These are phyloP conservation scores for Sporothrix inflata DNA, from an alignment of 2,329 filamentous ascomycete species.

Conservation along the genomic window DNA sequence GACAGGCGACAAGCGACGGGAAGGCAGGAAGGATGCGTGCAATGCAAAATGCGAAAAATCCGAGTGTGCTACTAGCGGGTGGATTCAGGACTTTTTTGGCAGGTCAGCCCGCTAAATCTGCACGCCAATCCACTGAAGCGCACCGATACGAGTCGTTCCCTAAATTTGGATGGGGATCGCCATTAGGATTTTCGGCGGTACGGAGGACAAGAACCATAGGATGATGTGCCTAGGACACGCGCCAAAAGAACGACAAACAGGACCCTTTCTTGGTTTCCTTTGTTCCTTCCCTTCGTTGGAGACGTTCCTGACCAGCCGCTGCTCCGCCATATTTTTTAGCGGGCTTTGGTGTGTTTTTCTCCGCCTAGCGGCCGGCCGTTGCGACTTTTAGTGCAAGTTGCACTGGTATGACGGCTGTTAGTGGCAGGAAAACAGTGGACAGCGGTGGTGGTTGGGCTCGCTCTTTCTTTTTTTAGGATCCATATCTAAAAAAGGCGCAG, in stretches of 20 bases:
- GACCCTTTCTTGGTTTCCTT: not conserved
- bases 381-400: not conserved
- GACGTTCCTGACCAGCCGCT: slow-evolving; percentile 23
- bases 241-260: not conserved
- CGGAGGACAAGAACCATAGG: not conserved
- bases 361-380: slow-evolving; percentile 1
- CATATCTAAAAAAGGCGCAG: slow-evolving; percentile 26
- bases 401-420: not conserved
- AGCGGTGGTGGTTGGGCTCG: not conserved
- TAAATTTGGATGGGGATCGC: slow-evolving; percentile 14
- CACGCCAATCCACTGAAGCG: not conserved
- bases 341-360: not conserved
- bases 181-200: not conserved
- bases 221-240: not conserved
- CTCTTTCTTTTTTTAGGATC: not conserved
- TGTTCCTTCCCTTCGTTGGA: not conserved
- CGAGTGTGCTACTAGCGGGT: not conserved
- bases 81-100: not conserved
- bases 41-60: not conserved
- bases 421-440: not conserved
- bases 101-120: slow-evolving; percentile 10
- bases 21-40: not conserved
- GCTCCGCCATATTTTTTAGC: slow-evolving; percentile 21
- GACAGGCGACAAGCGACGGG: not conserved
- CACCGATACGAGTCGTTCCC: slow-evolving; percentile 2